Evolutionary conservation across 1,139 yeast species (phyloP).

Genomic region (Trichomonascaceae sp.): DNA sequence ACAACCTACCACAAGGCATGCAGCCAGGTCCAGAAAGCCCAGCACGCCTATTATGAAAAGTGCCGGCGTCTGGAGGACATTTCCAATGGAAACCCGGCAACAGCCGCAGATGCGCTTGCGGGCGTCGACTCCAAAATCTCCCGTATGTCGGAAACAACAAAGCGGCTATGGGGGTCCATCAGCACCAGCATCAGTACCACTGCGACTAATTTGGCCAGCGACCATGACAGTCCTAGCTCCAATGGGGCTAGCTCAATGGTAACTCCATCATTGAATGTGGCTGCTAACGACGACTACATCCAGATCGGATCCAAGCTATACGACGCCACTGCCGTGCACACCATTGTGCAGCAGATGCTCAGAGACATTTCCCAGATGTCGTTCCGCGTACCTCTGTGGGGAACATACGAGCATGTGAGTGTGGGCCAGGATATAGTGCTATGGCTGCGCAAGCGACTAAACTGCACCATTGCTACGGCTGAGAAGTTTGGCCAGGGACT

Average conservation of each 20-base stretch:
- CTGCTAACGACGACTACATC: not conserved
- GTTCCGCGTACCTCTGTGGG: slow-evolving; percentile 41
- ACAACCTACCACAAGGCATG: slow-evolving; percentile 36
- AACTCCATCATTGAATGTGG: not conserved
- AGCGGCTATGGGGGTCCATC: too few species aligned
- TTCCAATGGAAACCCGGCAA: not conserved
- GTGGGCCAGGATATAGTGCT: slow-evolving; percentile 47
- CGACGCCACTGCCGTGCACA: slow-evolving; percentile 9
- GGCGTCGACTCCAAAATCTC: not conserved
- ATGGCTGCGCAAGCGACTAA: slow-evolving; percentile 36
- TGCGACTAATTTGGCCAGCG: not conserved
- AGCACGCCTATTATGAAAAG: slow-evolving; percentile 54
- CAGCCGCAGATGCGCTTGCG: not conserved
- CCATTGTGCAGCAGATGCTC: slow-evolving; percentile 30
- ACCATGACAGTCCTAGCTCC: not conserved
- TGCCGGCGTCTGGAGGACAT: slow-evolving; percentile 57
- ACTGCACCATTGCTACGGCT: slow-evolving; percentile 42
- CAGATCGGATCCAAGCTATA: slow-evolving; percentile 4
- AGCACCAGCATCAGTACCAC: too few species aligned
- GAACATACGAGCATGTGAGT: slow-evolving; percentile 46
- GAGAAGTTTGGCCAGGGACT: slow-evolving; percentile 68
- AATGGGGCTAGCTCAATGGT: not conserved
- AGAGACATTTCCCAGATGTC: slow-evolving; percentile 29
- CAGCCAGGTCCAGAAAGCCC: slow-evolving; percentile 40
- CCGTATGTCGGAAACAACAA: not conserved